phyloP scores from a whole-genome alignment of 495 filamentous ascomycete species.

The Sordaria brevicollis region DNA sequence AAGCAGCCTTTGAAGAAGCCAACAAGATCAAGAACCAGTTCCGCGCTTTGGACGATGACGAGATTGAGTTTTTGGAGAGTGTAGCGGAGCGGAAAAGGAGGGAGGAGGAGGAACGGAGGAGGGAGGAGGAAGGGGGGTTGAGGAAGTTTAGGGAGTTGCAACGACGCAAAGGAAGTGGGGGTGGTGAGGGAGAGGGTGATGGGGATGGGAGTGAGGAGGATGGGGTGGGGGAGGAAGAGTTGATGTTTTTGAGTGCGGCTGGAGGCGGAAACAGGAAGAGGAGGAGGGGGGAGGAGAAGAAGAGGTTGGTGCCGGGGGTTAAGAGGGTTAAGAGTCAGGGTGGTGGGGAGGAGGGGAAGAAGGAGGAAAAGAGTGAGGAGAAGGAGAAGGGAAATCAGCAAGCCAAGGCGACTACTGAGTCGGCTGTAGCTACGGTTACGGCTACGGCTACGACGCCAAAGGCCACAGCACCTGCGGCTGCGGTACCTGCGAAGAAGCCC shows the following conservation, averaged over 20 bases:
- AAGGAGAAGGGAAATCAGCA: slow-evolving; percentile 4
- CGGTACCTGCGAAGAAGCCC: slow-evolving; percentile 2
- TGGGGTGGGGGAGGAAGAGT: slow-evolving; percentile 1
- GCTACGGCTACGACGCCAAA: background rate
- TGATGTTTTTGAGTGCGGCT: background rate
- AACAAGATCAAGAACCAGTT: slow-evolving; percentile 86
- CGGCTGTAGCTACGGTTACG: background rate
- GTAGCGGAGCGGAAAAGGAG: slow-evolving; percentile 56
- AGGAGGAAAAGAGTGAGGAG: slow-evolving; percentile 10
- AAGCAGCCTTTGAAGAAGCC: slow-evolving; percentile 92
- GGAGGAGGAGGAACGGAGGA: slow-evolving; percentile 63
- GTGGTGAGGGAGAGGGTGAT: slow-evolving; percentile 17
- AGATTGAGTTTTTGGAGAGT: slow-evolving; percentile 82
- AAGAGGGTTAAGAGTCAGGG: slow-evolving; percentile 12
- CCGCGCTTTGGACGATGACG: slow-evolving; percentile 83
- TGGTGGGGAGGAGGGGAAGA: slow-evolving; percentile 11
- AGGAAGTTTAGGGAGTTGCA: slow-evolving; percentile 50
- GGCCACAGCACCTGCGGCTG: background rate
- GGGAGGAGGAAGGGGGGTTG: slow-evolving; percentile 65
- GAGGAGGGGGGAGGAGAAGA: slow-evolving; percentile 1
- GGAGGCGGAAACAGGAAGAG: slow-evolving; percentile 1
- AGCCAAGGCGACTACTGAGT: slow-evolving; percentile 7
- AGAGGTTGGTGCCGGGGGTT: background rate
- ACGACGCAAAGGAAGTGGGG: slow-evolving; percentile 55
- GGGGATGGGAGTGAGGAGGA: slow-evolving; percentile 7